phyloP scores from a whole-genome alignment of 148 eudicot species.

The Fallopia convolvulus region DNA sequence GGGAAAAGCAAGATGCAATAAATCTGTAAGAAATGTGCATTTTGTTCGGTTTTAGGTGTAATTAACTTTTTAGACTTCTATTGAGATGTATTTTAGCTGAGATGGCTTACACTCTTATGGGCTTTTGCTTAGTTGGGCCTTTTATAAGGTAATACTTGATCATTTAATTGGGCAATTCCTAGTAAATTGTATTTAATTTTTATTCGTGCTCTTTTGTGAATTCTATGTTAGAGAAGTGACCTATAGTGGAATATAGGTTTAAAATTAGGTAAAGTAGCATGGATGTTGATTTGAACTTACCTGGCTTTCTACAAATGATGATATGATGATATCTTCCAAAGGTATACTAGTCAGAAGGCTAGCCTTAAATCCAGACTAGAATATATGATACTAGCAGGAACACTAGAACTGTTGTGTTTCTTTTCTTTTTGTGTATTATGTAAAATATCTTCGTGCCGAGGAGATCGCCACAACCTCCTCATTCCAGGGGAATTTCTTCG shows the following conservation, averaged over 20 bases:
- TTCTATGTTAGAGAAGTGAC: neutral
- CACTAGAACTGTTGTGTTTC: too few relatives aligned
- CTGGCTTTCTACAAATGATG: too few relatives aligned
- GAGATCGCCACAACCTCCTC: too few relatives aligned
- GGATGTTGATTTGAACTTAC: too few relatives aligned
- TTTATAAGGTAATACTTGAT: neutral
- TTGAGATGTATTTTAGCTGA: slow-evolving; percentile 2
- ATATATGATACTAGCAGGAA: too few relatives aligned
- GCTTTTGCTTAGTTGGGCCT: neutral
- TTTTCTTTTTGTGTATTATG: too few relatives aligned
- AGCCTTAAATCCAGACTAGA: too few relatives aligned
- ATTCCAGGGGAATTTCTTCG: too few relatives aligned
- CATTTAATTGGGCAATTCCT: neutral
- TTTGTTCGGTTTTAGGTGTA: neutral
- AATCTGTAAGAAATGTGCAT: slow-evolving; percentile 51
- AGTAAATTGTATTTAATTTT: neutral
- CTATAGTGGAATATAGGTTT: neutral
- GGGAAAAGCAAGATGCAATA: slow-evolving; percentile 98
- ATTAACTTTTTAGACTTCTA: slow-evolving; percentile 11
- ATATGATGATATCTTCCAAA: too few relatives aligned
- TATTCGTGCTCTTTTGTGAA: neutral
- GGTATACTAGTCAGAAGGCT: too few relatives aligned
- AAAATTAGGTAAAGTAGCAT: neutral
- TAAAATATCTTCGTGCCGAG: too few relatives aligned
- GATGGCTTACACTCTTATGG: neutral